A percentile compares a stretch with the other conserved stretches of the same genome.
Conservation (phyloP, 306 rosid species). For the Cucumis cinereus region DNA sequence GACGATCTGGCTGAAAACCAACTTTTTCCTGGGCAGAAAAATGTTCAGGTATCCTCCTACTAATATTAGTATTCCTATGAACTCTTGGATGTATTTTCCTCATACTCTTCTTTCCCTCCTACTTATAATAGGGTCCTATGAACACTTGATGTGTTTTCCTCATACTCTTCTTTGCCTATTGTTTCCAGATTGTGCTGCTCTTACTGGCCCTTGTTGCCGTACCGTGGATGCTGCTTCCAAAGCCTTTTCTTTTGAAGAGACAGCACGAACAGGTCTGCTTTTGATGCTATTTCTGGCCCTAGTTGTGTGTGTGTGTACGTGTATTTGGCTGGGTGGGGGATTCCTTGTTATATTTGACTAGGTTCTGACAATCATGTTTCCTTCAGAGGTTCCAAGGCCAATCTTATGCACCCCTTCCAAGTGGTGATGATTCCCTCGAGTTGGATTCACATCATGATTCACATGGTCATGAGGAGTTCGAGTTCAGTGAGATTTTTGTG, state of each 20-base stretch:
- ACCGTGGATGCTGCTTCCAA: constrained; percentile 98
- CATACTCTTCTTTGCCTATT: not conserved
- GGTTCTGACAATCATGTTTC: constrained; percentile 21
- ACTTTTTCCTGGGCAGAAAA: constrained; percentile 85
- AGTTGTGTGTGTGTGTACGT: not conserved
- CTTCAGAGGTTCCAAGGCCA: constrained; percentile 77
- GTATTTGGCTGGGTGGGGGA: not conserved
- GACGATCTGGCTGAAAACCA: constrained; percentile 91
- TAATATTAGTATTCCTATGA: not conserved
- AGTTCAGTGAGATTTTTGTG: constrained; percentile 79
- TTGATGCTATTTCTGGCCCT: not conserved
- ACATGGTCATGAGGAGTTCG: constrained; percentile 60
- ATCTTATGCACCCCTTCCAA: constrained; percentile 42
- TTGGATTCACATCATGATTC: constrained; percentile 33
- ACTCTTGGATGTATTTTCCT: not conserved
- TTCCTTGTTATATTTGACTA: not conserved
- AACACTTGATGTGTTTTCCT: not conserved
- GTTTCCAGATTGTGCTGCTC: constrained; percentile 54
- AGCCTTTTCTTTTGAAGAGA: constrained; percentile 89
- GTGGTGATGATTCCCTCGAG: constrained; percentile 49
- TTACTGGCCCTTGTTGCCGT: constrained; percentile 73
- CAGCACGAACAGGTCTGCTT: constrained; percentile 67
- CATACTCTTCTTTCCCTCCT: not conserved
- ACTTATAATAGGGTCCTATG: not conserved
- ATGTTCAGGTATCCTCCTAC: constrained; percentile 44